Base-by-base conservation (phyloP, 192 early-diverging fungal genomes). In the Paraglomus brasilianum region DNA sequence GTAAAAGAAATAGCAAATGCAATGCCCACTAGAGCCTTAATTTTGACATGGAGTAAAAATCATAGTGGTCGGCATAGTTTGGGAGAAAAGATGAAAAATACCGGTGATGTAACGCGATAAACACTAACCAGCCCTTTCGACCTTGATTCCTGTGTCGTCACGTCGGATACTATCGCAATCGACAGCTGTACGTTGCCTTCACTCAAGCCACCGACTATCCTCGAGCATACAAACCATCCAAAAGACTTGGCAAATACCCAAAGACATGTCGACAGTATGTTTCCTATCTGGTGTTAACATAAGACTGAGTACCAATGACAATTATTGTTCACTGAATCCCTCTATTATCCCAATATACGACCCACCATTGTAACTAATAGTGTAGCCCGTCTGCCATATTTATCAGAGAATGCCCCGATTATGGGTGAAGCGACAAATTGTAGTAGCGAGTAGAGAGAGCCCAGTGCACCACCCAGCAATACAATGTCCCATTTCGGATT, bases 101-200 rank as follows among this genome's bases (percentile, higher is more conserved):
- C 38, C 5, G n/a, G 11, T 43, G 14, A 68, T 1, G 22, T 56
- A 58, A 74, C 43, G 46, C 10, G 65, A 50, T 41, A 15, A 42
- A 55, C 46, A 76, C 71, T 52, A 72, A 91, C 92, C 83, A 99
- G 77, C 39, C 91, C 91, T 19, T 78, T 78, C 2, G 93, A 95
- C 21, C 97, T 72, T 0, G 82, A 87, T 65, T 87, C 80, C 0
- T 82, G 78, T 0, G 90, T 88, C 0, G 97, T 97, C 52, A 97
- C 84, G 71, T 99, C 97, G 15, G 93, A 91, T 46, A 99, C 95
- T 74, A 97, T 94, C 0, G 97, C 95, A 44, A 93, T 92, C 3
- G 91, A 93, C 48, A 99, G 86, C 78, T 99, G 97, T 14, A 99
- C 94, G 71, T 99, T 99, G 48, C 97, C 97, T 73, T 99, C 97